Evolutionary conservation across 495 filamentous ascomycete species (phyloP), one percentile per base, ranked within the genome.

Genomic region (Penicillium paxilli): DNA sequence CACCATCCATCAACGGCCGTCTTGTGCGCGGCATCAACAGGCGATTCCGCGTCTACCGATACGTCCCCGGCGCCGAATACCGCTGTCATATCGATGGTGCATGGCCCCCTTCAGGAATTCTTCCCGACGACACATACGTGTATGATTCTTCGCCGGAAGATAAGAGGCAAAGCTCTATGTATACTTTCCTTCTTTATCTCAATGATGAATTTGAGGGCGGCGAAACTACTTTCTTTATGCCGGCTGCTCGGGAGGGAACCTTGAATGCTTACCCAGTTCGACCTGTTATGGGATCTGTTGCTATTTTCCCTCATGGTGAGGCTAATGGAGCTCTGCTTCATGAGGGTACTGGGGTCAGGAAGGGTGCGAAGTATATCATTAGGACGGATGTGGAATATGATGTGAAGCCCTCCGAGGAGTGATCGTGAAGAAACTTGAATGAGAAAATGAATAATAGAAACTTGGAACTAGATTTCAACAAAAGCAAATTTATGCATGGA

Each of bases 141-240:
- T 73, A 73, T 49, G 70, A 73, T 45, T 56, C 70, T 1, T 73
- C 70, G 16, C 70, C 70, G 0, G 60, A 64, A 51, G 67, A 66
- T 2, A 64, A 66, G 5, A 62, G 47, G 53, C 70, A 73, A 50
- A 72, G 68, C 50, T 73, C 70, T 10, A 70, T 73, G 70, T 73
- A 73, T 24, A 73, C 70, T 14, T 73, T 73, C 45, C 51, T 73
- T n/a, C 47, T 73, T 0, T 73, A 73, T 47, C 57, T 73, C 16
- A 73, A 73, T 23, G 70, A 73, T 47, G 70, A 73, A 52, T 73
- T 73, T 21, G 70, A 73, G 59, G 70, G 70, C 19, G 70, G 70
- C 5, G 70, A 73, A 58, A 73, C 70, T 10, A 73, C 70, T 0
- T 73, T 73, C 51, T 73, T 73, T 37, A 46, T 73, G 48, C 70